Percentiles rank a stretch among this genome's conserved stretches.
Evolutionary conservation across 495 filamentous ascomycete genomes (phyloP).

Genomic region (Cairneyella variabilis): DNA sequence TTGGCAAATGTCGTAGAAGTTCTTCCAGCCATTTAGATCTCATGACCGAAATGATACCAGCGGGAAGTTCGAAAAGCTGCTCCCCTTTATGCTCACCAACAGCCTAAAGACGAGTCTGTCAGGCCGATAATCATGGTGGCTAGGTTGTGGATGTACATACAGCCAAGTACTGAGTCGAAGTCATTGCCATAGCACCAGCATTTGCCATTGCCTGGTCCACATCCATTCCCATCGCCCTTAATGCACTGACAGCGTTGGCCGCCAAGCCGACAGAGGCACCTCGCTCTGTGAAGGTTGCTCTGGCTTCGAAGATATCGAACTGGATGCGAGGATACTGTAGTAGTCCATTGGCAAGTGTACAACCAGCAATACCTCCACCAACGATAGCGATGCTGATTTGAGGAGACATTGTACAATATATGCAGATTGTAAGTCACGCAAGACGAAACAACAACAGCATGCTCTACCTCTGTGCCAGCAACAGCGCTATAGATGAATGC

Average conservation of each 20-base stretch:
- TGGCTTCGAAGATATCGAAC: slow-evolving; percentile 32
- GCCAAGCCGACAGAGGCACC: slow-evolving; percentile 28
- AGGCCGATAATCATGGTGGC: too few relatives aligned
- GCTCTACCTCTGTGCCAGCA: background rate
- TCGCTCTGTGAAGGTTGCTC: slow-evolving; percentile 28
- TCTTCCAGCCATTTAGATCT: too few relatives aligned
- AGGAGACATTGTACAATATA: background rate
- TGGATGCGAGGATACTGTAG: slow-evolving; percentile 29
- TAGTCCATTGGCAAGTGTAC: slow-evolving; percentile 27
- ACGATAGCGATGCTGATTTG: slow-evolving; percentile 33
- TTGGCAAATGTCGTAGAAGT: too few relatives aligned
- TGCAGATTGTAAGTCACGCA: background rate
- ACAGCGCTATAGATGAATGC: background rate
- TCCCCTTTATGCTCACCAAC: too few relatives aligned
- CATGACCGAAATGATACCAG: too few relatives aligned
- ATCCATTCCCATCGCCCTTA: background rate
- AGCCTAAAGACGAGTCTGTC: too few relatives aligned
- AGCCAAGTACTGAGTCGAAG: background rate
- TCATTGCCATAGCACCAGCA: background rate
- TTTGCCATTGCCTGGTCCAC: background rate
- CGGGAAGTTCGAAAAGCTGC: too few relatives aligned
- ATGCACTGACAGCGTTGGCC: slow-evolving; percentile 12
- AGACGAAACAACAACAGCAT: background rate
- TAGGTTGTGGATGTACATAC: too few relatives aligned
- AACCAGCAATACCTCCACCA: slow-evolving; percentile 32